Conservation (phyloP, 1,139 yeast species). For the Arxiozyma slooffiae region DNA sequence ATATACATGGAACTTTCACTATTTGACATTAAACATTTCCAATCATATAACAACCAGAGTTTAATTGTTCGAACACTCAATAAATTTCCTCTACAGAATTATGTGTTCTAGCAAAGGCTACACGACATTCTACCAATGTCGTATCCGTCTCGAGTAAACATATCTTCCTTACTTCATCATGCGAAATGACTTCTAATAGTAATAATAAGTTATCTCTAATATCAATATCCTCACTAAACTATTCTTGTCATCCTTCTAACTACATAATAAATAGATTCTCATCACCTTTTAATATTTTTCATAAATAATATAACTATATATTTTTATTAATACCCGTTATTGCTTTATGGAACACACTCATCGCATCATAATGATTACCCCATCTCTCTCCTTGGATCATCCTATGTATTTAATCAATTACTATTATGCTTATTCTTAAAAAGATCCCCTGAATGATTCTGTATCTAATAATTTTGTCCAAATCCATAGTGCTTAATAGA, state of each 20-base stretch:
- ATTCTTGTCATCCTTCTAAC: constrained; percentile 86
- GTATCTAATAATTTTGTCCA: background rate
- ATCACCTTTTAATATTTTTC: constrained; percentile 81
- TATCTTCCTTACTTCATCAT: constrained; percentile 80
- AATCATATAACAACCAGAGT: constrained; percentile 44
- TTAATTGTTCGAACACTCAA: constrained; percentile 63
- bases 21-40: constrained; percentile 50
- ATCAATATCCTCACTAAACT: constrained; percentile 87
- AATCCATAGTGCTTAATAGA: constrained; percentile 18
- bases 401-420: constrained; percentile 40
- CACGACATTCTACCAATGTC: constrained; percentile 84
- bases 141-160: constrained; percentile 96
- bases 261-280: constrained; percentile 89
- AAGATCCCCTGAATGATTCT: constrained; percentile 6
- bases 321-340: constrained; percentile 81
- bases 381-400: constrained; percentile 86
- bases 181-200: constrained; percentile 79
- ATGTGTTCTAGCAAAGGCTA: constrained; percentile 72
- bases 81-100: constrained; percentile 83
- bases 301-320: constrained; percentile 80
- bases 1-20: constrained; percentile 70
- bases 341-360: constrained; percentile 88
- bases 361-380: constrained; percentile 88
- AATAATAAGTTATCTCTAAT: constrained; percentile 70
- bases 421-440: constrained; percentile 27